A percentile compares a stretch with the other conserved stretches of the same genome.
These are phyloP conservation scores for Pichia terricola DNA, from an alignment of 1,139 yeast species.

Conservation along the genomic window DNA sequence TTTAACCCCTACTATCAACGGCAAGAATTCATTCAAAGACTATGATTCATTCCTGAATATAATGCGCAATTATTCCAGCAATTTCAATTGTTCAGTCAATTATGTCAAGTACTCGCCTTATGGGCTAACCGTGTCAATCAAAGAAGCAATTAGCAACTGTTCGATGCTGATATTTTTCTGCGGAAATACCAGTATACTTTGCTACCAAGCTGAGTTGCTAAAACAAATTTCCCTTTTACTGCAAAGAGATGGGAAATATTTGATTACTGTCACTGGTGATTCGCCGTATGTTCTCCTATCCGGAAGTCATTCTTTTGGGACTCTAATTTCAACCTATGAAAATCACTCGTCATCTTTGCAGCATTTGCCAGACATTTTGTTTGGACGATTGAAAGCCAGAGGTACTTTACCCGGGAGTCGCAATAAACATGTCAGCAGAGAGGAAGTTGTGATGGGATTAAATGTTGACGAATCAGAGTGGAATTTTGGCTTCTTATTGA, in stretches of 20 bases:
- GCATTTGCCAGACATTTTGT: constrained; percentile 41
- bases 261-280: constrained; percentile 52
- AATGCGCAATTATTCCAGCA: background rate
- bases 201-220: constrained; percentile 58
- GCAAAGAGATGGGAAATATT: constrained; percentile 32
- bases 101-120: constrained; percentile 42
- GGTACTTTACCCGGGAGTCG: constrained; percentile 48
- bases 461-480: background rate
- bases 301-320: constrained; percentile 45
- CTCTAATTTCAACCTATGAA: constrained; percentile 55
- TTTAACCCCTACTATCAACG: background rate
- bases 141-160: constrained; percentile 42
- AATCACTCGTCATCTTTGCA: constrained; percentile 45
- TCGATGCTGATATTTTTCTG: constrained; percentile 49
- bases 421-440: constrained; percentile 13
- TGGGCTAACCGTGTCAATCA: constrained; percentile 50
- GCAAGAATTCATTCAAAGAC: too few relatives aligned
- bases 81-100: background rate
- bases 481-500: constrained; percentile 7
- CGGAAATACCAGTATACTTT: constrained; percentile 52
- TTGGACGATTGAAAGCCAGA: constrained; percentile 44
- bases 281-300: constrained; percentile 58
- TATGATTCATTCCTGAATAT: background rate
- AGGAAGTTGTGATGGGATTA: constrained; percentile 6
- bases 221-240: constrained; percentile 37